phyloP scores from a whole-genome alignment of 192 early-diverging fungal genomes.

The Physocladia obscura region DNA sequence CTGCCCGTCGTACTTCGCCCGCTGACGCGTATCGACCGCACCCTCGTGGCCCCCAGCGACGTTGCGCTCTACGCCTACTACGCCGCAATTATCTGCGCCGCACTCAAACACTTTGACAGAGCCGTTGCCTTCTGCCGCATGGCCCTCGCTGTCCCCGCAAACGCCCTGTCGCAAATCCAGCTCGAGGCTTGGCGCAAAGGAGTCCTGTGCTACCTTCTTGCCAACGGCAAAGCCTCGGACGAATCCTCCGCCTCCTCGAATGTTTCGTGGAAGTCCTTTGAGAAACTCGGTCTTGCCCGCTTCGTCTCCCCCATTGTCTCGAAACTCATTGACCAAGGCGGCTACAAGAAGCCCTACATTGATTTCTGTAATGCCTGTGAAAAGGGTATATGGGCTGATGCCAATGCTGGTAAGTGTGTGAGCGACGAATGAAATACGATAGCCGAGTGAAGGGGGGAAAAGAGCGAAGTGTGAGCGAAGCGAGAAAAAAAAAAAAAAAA shows the following conservation, averaged over 20 bases:
- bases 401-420: neutral
- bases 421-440: too few species aligned
- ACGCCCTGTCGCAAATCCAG: constrained; percentile 63
- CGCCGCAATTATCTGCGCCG: constrained; percentile 70
- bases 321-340: neutral
- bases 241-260: neutral
- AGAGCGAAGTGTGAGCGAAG: neutral
- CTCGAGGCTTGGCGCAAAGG: constrained; percentile 75
- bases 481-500: neutral
- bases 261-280: neutral
- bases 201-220: constrained; percentile 62
- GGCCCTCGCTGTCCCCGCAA: constrained; percentile 68
- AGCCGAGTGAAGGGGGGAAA: neutral
- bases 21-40: neutral
- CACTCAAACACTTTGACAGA: constrained; percentile 60
- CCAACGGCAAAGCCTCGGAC: constrained; percentile 14
- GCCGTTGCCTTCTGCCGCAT: constrained; percentile 60
- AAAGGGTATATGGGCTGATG: constrained; percentile 3
- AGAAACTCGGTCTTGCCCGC: neutral
- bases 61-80: constrained; percentile 80
- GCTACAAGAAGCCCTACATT: constrained; percentile 43
- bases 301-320: neutral
- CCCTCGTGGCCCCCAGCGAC: constrained; percentile 12
- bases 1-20: constrained; percentile 21
- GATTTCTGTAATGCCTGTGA: constrained; percentile 63